These are phyloP conservation scores for Quercus berberidifolia DNA, from an alignment of 306 rosid species.

Conservation along the genomic window DNA sequence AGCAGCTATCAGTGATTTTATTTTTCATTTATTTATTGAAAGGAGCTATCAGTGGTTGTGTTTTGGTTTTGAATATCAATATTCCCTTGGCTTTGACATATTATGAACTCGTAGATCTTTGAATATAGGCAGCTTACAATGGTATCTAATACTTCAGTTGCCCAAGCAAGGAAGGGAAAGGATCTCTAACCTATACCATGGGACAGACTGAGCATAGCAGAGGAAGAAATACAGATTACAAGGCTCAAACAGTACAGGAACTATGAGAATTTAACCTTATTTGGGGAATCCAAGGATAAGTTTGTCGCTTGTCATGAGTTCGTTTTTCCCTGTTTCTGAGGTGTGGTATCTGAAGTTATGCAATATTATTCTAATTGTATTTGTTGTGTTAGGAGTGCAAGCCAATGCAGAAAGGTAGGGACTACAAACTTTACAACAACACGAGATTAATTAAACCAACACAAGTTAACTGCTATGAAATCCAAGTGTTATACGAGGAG, in stretches of 20 bases:
- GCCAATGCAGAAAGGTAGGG: too few relatives aligned
- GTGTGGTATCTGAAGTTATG: too few relatives aligned
- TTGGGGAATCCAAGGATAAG: conserved; percentile 72
- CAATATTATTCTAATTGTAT: too few relatives aligned
- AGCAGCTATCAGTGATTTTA: not conserved
- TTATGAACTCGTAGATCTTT: not conserved
- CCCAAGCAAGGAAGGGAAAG: conserved; percentile 74
- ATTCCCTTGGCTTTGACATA: not conserved
- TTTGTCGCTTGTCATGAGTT: not conserved
- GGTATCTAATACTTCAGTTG: conserved; percentile 68
- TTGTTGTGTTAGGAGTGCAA: too few relatives aligned
- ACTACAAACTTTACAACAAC: too few relatives aligned
- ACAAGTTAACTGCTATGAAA: too few relatives aligned
- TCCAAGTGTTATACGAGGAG: too few relatives aligned
- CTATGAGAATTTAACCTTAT: conserved; percentile 65
- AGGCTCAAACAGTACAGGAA: conserved; percentile 79
- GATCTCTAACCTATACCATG: conserved; percentile 87
- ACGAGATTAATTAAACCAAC: too few relatives aligned
- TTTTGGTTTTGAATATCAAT: not conserved
- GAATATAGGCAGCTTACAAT: conserved; percentile 45
- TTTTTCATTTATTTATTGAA: too few relatives aligned
- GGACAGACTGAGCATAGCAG: conserved; percentile 62
- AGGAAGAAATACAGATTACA: conserved; percentile 64
- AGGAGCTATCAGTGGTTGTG: not conserved
- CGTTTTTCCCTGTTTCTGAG: too few relatives aligned